Evolutionary conservation across 306 rosid species (phyloP), one percentile per base, ranked within the genome.

Genomic region (Erythrophleum fordii): DNA sequence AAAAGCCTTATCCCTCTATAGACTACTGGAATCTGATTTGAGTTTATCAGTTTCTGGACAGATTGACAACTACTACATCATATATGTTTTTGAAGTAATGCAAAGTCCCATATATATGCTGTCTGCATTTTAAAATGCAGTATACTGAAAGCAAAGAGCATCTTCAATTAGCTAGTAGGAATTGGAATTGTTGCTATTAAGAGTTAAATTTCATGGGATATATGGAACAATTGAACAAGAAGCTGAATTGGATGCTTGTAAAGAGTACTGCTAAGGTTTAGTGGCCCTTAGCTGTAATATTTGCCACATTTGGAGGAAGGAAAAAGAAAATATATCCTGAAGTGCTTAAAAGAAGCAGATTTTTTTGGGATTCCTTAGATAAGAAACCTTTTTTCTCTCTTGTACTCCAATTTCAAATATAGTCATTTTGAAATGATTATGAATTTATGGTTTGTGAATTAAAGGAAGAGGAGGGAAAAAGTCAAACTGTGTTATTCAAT

Each of bases 21-120:
- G 22, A 72, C n/a, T n/a, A 34, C 13, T 73, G 22, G 87, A 84
- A 80, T 75, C 75, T 48, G 79, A 76, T 76, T 76, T 80, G 72
- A 67, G 8, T 58, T 80, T 74, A 73, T 74, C 83, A 64, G 31
- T 49, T 46, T 20, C 46, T 16, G 37, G 34, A 65, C 25, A 73
- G 53, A 77, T 62, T 72, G 71, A 44, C 26, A 77, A 42, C 69
- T 12, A 71, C 28, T 11, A 49, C 29, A 42, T 22, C 62, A 18
- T 10, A n/a, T 22, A 6, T 22, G 73, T 22, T 11, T 20, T 51
- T 46, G 58, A 41, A 51, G 81, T 70, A 59, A 69, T 10, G 52
- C 29, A 69, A 42, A 46, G 72, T n/a, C 45, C 41, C 29, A 6
- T 61, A 12, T 26, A 59, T 48, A 69, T 23, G 39, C 71, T 75